A percentile compares a stretch with the other conserved stretches of the same genome.
Evolutionary conservation across 176 grass and related monocot species (phyloP).

Genomic region (Canna indica): DNA sequence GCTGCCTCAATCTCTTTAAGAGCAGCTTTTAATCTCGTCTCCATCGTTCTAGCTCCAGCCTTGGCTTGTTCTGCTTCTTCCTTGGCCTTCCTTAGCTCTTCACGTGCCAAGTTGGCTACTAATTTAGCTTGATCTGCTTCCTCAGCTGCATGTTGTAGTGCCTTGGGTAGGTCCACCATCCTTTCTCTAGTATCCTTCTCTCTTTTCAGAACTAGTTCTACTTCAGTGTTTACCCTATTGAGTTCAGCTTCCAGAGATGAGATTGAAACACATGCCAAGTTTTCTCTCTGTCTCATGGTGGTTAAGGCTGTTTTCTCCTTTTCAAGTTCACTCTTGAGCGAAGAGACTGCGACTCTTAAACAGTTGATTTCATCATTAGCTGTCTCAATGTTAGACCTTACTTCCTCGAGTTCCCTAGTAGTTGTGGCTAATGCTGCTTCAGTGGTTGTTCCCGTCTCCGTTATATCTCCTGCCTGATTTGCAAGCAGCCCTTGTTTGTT

Average conservation of each 20-base stretch:
- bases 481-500: neutral
- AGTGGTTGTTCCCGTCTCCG: neutral
- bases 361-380: conserved; percentile 9
- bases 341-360: conserved; percentile 2
- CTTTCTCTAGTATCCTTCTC: conserved; percentile 3
- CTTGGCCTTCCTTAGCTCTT: conserved; percentile 10
- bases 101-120: neutral
- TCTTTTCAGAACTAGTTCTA: conserved; percentile 3
- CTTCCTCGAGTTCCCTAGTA: conserved; percentile 12
- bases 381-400: neutral
- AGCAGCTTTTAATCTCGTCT: conserved; percentile 5
- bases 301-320: neutral
- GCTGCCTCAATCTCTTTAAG: conserved; percentile 9
- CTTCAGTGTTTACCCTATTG: conserved; percentile 1
- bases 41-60: neutral
- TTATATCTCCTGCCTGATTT: neutral
- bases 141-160: conserved; percentile 6
- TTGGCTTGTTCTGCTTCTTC: conserved; percentile 10
- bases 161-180: neutral
- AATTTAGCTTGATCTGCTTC: conserved; percentile 18
- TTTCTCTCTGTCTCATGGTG: conserved; percentile 2
- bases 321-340: conserved; percentile 10
- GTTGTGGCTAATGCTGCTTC: conserved; percentile 9
- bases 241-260: conserved; percentile 11
- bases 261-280: neutral